These are phyloP conservation scores for Pyrenopolyporus hunteri DNA, from an alignment of 495 filamentous ascomycete species.

Conservation along the genomic window DNA sequence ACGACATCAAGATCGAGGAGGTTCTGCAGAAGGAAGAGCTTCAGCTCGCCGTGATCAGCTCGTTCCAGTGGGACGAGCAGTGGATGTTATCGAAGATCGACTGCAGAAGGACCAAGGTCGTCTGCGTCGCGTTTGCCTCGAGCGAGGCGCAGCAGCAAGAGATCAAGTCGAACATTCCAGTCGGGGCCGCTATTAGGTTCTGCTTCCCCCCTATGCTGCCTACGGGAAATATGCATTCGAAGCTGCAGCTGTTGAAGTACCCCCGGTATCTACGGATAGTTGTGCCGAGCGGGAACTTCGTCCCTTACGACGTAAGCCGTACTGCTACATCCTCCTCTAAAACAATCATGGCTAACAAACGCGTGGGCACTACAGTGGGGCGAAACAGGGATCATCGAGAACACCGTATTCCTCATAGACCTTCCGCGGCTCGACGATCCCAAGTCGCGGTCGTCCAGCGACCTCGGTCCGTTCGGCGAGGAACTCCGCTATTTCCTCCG, in stretches of 20 bases:
- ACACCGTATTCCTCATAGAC: constrained; percentile 85
- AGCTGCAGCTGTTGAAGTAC: constrained; percentile 82
- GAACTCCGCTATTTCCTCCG: constrained; percentile 74
- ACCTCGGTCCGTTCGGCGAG: constrained; percentile 67
- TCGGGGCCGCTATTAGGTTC: constrained; percentile 56
- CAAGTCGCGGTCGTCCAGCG: constrained; percentile 31
- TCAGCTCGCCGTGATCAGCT: constrained; percentile 78
- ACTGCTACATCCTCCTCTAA: not conserved
- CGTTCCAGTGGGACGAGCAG: constrained; percentile 80
- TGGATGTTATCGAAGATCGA: constrained; percentile 55
- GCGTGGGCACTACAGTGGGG: constrained; percentile 63
- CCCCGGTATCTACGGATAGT: constrained; percentile 70
- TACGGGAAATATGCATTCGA: constrained; percentile 78
- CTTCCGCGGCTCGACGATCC: constrained; percentile 63
- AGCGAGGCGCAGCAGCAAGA: constrained; percentile 59
- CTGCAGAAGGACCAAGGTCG: constrained; percentile 47
- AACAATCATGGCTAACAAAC: not conserved
- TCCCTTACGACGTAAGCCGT: constrained; percentile 63
- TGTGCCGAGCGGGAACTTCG: constrained; percentile 80
- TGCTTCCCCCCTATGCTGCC: constrained; percentile 76
- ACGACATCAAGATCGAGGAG: constrained; percentile 92
- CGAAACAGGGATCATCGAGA: constrained; percentile 79
- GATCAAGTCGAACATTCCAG: constrained; percentile 57
- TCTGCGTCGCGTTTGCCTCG: constrained; percentile 50
- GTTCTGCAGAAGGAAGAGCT: constrained; percentile 76